Evolutionary conservation across 495 filamentous ascomycete species (phyloP).

Genomic region (Hypoxylon lenormandii): DNA sequence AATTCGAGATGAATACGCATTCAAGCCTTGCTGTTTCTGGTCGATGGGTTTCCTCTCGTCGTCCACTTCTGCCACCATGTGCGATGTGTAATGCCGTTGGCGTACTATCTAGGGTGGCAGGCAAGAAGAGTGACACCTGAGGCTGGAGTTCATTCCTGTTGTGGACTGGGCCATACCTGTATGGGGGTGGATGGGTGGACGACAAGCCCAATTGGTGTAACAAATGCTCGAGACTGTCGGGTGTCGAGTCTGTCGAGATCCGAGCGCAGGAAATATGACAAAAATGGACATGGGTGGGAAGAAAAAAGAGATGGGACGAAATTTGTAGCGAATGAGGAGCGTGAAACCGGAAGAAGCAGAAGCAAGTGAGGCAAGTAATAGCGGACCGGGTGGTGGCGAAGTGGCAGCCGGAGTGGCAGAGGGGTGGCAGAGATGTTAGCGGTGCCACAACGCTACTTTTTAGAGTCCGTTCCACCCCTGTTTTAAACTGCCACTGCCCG

Average conservation of each 20-base stretch:
- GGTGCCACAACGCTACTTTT: constrained; percentile 26
- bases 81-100: constrained; percentile 15
- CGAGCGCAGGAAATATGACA: constrained; percentile 23
- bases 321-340: constrained; percentile 15
- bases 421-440: not conserved
- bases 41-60: constrained; percentile 18
- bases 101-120: not conserved
- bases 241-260: constrained; percentile 27
- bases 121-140: not conserved
- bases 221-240: constrained; percentile 2
- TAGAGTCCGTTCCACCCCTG: constrained; percentile 45
- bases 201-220: constrained; percentile 31
- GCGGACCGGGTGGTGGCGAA: constrained; percentile 17
- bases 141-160: constrained; percentile 19
- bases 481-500: constrained; percentile 33
- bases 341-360: constrained; percentile 8
- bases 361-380: constrained; percentile 27
- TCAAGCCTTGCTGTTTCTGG: constrained; percentile 26
- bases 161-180: constrained; percentile 9
- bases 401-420: not conserved
- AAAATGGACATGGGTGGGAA: not conserved
- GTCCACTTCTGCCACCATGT: constrained; percentile 8
- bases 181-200: constrained; percentile 14
- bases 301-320: constrained; percentile 21
- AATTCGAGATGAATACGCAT: constrained; percentile 12